Percentiles rank a stretch among this genome's conserved stretches.
phyloP scores from a whole-genome alignment of 371 early-diverging fungal genomes.

The Circinella umbellata region DNA sequence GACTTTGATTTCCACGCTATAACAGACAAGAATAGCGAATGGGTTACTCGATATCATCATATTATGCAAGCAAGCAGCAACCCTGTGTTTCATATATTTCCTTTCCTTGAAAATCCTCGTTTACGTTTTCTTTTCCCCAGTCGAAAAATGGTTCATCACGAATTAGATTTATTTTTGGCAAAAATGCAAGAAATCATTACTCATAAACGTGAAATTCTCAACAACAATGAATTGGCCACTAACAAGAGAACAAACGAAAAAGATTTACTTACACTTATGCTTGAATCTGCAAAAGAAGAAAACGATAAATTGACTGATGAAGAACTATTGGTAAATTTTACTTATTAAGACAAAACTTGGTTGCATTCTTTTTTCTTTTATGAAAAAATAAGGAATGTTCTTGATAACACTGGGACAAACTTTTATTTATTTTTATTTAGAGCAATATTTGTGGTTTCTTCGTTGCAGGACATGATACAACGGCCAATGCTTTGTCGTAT shows the following conservation, averaged over 20 bases:
- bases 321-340: slow-evolving; percentile 27
- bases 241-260: slow-evolving; percentile 31
- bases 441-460: slow-evolving; percentile 27
- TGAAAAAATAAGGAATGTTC: no score
- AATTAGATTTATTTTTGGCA: no score
- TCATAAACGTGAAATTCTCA: background rate
- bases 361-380: background rate
- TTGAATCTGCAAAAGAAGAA: slow-evolving; percentile 45
- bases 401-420: no score
- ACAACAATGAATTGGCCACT: background rate
- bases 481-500: slow-evolving; percentile 34
- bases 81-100: no score
- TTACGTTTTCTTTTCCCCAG: no score
- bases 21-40: slow-evolving; percentile 11
- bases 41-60: slow-evolving; percentile 10
- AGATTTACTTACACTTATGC: slow-evolving; percentile 60
- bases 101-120: no score
- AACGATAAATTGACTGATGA: slow-evolving; percentile 35
- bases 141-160: no score
- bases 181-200: no score
- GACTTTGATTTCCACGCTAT: slow-evolving; percentile 23
- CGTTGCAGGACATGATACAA: slow-evolving; percentile 52
- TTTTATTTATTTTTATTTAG: slow-evolving; percentile 6
- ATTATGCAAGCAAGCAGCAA: slow-evolving; percentile 10
- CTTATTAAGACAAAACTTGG: no score